Base-by-base conservation (phyloP, 106 monocot species). In the Ottelia alismoides region DNA sequence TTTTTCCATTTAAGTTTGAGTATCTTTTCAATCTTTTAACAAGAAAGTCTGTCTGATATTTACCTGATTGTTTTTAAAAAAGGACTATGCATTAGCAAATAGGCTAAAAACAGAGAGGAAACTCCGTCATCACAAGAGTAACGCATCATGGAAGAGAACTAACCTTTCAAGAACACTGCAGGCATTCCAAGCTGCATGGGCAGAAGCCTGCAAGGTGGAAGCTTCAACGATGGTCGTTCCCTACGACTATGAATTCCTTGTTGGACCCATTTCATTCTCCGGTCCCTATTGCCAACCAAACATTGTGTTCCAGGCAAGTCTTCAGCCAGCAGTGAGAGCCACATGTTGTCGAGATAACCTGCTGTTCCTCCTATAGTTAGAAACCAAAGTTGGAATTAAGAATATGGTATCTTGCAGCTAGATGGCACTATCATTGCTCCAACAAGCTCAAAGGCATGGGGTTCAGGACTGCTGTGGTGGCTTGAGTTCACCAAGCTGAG, bases 171-270 rank as follows among this genome's bases (percentile, higher is more conserved):
- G 27, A 27, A 32, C 25, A 60, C 21, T 58, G 53, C 75, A 84
- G 83, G 83, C 83, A 49, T 84, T 84, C 64, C 40, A 65, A 51
- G 70, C 44, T 70, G 67, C 83, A 68, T 84, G 83, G 83, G 67
- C 57, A 2, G 63, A 58, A 31, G 83, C 83, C 49, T 84, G 83
- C 61, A 78, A 84, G 56, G 68, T 72, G 30, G 61, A 51, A 26
- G 70, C 55, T 25, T 78, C 83, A 21, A 78, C 64, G 17, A 45
- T 84, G 32, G 30, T 75, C 9, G 74, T 78, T 16, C 83, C 83
- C 2, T 51, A 54, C 0, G 25, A 58, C 2, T 58, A 30, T 11
- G 25, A 57, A 49, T 84, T 75, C 45, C 52, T 84, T 2, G 71
- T 84, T 1, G 75, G 83, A 9, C 78, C 83, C 2, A 74, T 78